Evolutionary conservation across 192 early-diverging fungal genomes (phyloP).

Genomic region (Mortierella antarctica): DNA sequence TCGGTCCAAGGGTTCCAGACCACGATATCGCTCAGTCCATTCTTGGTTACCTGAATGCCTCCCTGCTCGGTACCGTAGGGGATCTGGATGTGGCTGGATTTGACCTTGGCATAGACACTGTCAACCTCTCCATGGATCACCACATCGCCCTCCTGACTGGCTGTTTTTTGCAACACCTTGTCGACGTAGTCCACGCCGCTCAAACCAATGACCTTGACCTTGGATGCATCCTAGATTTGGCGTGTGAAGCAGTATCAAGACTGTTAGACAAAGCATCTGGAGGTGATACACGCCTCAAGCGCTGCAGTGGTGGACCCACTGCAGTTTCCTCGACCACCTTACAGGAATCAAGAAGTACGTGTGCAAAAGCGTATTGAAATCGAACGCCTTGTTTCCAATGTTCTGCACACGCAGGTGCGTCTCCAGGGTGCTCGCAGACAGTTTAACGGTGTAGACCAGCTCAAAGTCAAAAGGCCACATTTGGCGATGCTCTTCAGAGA

Average conservation of each 20-base stretch:
- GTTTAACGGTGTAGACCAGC: constrained; percentile 82
- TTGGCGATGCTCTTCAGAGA: constrained; percentile 64
- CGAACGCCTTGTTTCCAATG: constrained; percentile 72
- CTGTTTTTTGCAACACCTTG: constrained; percentile 66
- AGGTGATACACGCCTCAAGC: background rate
- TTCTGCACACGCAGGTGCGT: constrained; percentile 85
- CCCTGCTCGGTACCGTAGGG: constrained; percentile 23
- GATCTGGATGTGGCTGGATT: constrained; percentile 52
- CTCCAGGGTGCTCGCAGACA: constrained; percentile 75
- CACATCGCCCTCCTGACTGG: constrained; percentile 45
- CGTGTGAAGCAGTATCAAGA: background rate
- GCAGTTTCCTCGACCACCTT: constrained; percentile 10
- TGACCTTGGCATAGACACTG: constrained; percentile 83
- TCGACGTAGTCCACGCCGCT: constrained; percentile 72
- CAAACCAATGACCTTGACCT: constrained; percentile 73
- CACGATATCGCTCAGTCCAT: constrained; percentile 68
- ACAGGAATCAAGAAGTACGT: constrained; percentile 85
- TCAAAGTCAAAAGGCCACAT: constrained; percentile 82
- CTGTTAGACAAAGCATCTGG: background rate
- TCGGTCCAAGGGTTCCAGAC: constrained; percentile 98
- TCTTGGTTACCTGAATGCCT: constrained; percentile 23
- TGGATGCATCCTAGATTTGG: constrained; percentile 64
- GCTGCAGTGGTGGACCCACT: background rate
- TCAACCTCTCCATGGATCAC: constrained; percentile 84
- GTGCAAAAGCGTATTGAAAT: constrained; percentile 92